These are phyloP conservation scores for Chaetomium cochliodes DNA, from an alignment of 495 filamentous ascomycete species.

Conservation along the genomic window DNA sequence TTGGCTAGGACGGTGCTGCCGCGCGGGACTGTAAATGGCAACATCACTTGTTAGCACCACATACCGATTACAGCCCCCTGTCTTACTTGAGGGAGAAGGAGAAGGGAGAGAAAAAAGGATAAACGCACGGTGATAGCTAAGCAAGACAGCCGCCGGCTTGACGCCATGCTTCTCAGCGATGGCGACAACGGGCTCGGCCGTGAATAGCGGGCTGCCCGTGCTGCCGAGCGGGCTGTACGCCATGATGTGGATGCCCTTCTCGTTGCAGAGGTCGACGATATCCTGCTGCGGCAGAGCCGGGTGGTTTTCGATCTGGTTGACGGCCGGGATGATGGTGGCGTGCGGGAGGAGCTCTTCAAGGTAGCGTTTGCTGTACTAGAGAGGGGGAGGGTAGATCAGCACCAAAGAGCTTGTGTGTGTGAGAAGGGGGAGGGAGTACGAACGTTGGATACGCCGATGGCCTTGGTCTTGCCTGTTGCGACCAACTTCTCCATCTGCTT, in stretches of 20 bases:
- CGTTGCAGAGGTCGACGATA: constrained; percentile 71
- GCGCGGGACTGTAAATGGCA: constrained; percentile 55
- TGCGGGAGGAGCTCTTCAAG: constrained; percentile 70
- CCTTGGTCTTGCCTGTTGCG: constrained; percentile 63
- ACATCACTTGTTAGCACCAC: constrained; percentile 7
- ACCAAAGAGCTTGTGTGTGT: not conserved
- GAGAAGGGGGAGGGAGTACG: not conserved
- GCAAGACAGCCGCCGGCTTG: constrained; percentile 58
- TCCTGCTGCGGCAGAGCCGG: constrained; percentile 82
- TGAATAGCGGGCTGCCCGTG: constrained; percentile 71
- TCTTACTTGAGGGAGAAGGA: not conserved
- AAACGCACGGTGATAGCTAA: constrained; percentile 71
- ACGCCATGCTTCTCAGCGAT: constrained; percentile 69
- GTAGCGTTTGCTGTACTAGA: constrained; percentile 64
- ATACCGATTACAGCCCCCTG: not conserved
- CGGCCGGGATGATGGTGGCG: constrained; percentile 68
- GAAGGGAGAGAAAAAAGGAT: not conserved
- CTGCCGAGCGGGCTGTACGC: constrained; percentile 77
- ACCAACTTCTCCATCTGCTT: constrained; percentile 75
- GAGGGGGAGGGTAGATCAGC: not conserved
- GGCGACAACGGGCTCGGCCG: constrained; percentile 63
- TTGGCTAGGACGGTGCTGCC: constrained; percentile 76
- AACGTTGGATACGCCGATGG: constrained; percentile 77
- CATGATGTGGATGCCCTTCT: constrained; percentile 72
- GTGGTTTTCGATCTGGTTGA: constrained; percentile 92